These are phyloP conservation scores for Neonectria faginata DNA, from an alignment of 2,329 filamentous ascomycete species.

Conservation along the genomic window DNA sequence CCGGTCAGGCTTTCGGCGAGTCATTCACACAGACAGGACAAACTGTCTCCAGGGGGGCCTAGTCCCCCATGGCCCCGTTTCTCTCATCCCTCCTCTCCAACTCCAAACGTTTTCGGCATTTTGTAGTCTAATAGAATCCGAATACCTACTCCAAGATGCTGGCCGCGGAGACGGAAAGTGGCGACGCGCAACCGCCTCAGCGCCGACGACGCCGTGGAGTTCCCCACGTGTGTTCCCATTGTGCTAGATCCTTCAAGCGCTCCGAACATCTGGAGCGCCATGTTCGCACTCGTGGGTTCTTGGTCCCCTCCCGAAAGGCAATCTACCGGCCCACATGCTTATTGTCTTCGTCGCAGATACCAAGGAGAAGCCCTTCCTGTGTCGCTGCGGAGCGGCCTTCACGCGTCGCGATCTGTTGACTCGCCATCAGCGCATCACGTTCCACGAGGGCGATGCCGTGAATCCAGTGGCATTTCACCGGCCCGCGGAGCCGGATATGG, in stretches of 20 bases:
- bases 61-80: slow-evolving; percentile 15
- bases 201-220: slow-evolving; percentile 30
- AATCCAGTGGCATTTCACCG: slow-evolving; percentile 34
- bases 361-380: slow-evolving; percentile 61
- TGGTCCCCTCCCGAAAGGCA: background rate
- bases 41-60: slow-evolving; percentile 22
- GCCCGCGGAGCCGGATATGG: slow-evolving; percentile 38
- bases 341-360: slow-evolving; percentile 51
- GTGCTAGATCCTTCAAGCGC: slow-evolving; percentile 58
- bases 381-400: slow-evolving; percentile 58
- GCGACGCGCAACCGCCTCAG: slow-evolving; percentile 11
- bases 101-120: slow-evolving; percentile 6
- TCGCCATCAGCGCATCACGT: slow-evolving; percentile 55
- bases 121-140: background rate
- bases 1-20: slow-evolving; percentile 1
- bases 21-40: slow-evolving; percentile 1
- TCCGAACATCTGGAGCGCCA: slow-evolving; percentile 61
- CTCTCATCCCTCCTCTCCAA: slow-evolving; percentile 23
- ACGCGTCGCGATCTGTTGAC: slow-evolving; percentile 59
- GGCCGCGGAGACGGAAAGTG: slow-evolving; percentile 4
- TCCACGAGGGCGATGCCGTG: slow-evolving; percentile 47
- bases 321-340: background rate
- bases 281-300: slow-evolving; percentile 58
- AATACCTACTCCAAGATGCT: slow-evolving; percentile 21
- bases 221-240: slow-evolving; percentile 54